Evolutionary conservation across 352 stramenopile genomes (phyloP).

Genomic region (Peronosclerospora sorghi): DNA sequence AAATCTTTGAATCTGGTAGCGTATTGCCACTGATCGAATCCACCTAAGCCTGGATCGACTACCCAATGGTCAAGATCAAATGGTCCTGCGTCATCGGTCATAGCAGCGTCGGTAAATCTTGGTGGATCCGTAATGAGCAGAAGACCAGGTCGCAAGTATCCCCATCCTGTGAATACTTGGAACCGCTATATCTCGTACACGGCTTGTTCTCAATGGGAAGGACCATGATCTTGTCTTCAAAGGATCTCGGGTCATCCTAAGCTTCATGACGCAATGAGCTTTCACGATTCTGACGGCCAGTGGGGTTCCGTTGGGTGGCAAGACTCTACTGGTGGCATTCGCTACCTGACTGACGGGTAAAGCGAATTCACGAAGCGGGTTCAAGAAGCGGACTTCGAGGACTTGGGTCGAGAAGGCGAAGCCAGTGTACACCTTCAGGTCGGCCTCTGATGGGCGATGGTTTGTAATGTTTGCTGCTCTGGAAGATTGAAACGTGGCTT

Average conservation of each 20-base stretch:
- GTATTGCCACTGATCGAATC: slow-evolving; percentile 76
- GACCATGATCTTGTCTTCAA: slow-evolving; percentile 57
- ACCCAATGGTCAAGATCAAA: slow-evolving; percentile 72
- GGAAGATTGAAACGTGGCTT: slow-evolving; percentile 56
- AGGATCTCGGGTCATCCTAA: slow-evolving; percentile 22
- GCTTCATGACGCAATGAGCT: slow-evolving; percentile 13
- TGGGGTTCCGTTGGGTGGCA: slow-evolving; percentile 18
- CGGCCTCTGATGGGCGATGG: slow-evolving; percentile 7
- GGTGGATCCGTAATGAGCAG: slow-evolving; percentile 69
- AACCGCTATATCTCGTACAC: slow-evolving; percentile 80
- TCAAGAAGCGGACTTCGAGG: slow-evolving; percentile 70
- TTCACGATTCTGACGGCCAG: slow-evolving; percentile 18
- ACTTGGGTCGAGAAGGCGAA: slow-evolving; percentile 79
- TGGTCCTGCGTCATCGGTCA: slow-evolving; percentile 46
- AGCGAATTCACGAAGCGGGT: slow-evolving; percentile 62
- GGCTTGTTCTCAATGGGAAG: slow-evolving; percentile 40
- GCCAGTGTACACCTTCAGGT: slow-evolving; percentile 57
- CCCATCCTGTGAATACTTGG: slow-evolving; percentile 79
- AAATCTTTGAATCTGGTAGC: slow-evolving; percentile 81
- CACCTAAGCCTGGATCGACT: slow-evolving; percentile 59
- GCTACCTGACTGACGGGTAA: slow-evolving; percentile 51
- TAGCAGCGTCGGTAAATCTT: slow-evolving; percentile 63
- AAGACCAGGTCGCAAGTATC: slow-evolving; percentile 58
- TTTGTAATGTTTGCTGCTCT: slow-evolving; percentile 24
- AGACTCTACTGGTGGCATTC: slow-evolving; percentile 25